These are phyloP conservation scores for Cystobasidium sp. DNA, from an alignment of 1,284 basidiomycete genomes.

Conservation along the genomic window DNA sequence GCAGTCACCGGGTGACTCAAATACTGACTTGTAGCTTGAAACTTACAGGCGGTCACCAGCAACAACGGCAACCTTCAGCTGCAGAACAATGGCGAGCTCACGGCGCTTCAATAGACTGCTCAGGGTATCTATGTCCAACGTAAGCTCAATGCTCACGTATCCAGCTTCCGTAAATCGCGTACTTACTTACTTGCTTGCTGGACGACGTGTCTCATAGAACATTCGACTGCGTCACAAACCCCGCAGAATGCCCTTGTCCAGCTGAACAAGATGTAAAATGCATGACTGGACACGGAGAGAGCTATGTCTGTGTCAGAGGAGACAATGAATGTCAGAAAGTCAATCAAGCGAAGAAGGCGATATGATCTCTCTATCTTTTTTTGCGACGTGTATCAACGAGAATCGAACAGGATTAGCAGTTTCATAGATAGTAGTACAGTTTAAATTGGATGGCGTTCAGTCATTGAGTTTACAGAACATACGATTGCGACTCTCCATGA, in stretches of 20 bases:
- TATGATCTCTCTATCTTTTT: not conserved
- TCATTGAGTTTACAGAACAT: not conserved
- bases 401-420: not conserved
- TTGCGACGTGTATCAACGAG: not conserved
- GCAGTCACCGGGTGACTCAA: not conserved
- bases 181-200: not conserved
- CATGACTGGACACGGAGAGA: conserved; percentile 12
- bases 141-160: not conserved
- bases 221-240: conserved; percentile 40
- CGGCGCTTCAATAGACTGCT: conserved; percentile 32
- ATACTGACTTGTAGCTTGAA: not conserved
- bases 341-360: conserved; percentile 25
- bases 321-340: conserved; percentile 29
- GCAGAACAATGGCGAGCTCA: conserved; percentile 42
- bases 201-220: conserved; percentile 18
- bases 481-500: not conserved
- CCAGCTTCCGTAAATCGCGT: not conserved
- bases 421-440: too few relatives aligned
- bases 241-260: conserved; percentile 41
- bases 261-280: conserved; percentile 36
- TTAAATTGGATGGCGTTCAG: too few relatives aligned
- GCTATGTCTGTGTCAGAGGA: conserved; percentile 36
- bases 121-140: conserved; percentile 39
- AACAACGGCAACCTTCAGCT: conserved; percentile 29
- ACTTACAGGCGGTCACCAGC: conserved; percentile 29